Conservation (phyloP, 1,139 yeast genomes). For the Zygoascus meyerae region DNA sequence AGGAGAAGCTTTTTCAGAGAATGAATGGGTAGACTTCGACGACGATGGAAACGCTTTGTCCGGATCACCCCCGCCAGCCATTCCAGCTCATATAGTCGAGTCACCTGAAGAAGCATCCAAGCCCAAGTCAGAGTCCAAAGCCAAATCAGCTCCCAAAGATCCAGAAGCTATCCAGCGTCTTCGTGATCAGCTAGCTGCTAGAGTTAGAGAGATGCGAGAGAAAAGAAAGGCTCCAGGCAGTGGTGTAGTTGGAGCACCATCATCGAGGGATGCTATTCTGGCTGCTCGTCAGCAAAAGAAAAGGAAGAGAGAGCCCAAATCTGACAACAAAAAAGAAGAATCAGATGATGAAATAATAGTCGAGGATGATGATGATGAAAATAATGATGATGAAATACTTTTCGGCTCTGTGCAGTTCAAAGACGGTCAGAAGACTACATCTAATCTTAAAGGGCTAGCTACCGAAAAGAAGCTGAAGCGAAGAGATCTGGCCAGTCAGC, state of each 20-base stretch:
- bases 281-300: conserved; percentile 37
- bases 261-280: conserved; percentile 43
- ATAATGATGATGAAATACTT: conserved; percentile 44
- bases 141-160: conserved; percentile 5
- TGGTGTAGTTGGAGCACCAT: conserved; percentile 71
- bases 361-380: conserved; percentile 24
- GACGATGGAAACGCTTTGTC: conserved; percentile 56
- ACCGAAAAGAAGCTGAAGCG: conserved; percentile 70
- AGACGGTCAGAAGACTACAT: conserved; percentile 77
- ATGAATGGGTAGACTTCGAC: conserved; percentile 55
- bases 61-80: conserved; percentile 5
- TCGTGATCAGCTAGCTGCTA: conserved; percentile 64
- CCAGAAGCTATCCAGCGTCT: conserved; percentile 49
- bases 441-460: conserved; percentile 62
- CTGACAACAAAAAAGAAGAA: conserved; percentile 22
- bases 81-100: neutral
- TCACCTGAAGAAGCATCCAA: neutral
- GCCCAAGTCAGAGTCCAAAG: neutral
- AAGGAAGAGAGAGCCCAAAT: conserved; percentile 34
- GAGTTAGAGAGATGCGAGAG: conserved; percentile 63
- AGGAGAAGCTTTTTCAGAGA: conserved; percentile 24
- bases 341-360: conserved; percentile 19
- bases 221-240: conserved; percentile 91
- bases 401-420: conserved; percentile 79
- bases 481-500: conserved; percentile 80